These are phyloP conservation scores for Suillus alpinus DNA, from an alignment of 768 basidiomycete genomes.

Conservation along the genomic window DNA sequence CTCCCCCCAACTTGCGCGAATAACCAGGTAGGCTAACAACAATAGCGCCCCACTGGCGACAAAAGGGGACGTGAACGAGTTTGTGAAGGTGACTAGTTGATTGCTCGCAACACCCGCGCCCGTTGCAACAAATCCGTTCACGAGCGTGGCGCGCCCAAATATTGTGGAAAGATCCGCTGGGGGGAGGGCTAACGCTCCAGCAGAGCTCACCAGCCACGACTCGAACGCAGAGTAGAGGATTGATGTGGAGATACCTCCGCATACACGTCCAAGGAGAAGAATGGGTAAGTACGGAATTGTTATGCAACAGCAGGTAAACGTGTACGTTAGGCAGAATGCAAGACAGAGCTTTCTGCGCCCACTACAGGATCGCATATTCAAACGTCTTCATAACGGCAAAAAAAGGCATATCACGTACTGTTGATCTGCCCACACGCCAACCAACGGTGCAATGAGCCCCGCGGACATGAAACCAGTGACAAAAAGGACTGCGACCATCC, in stretches of 20 bases:
- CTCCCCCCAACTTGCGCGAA: slow-evolving; percentile 60
- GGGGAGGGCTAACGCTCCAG: slow-evolving; percentile 48
- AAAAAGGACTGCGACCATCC: slow-evolving; percentile 66
- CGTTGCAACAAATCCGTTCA: slow-evolving; percentile 73
- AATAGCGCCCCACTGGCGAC: slow-evolving; percentile 59
- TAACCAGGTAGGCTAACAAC: slow-evolving; percentile 52
- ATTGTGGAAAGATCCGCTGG: slow-evolving; percentile 62
- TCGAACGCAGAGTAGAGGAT: slow-evolving; percentile 78
- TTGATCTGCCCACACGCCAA: slow-evolving; percentile 78
- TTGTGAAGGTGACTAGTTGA: slow-evolving; percentile 51
- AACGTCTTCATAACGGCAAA: background rate
- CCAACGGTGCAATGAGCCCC: slow-evolving; percentile 63
- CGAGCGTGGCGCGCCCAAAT: slow-evolving; percentile 69
- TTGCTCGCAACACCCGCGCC: slow-evolving; percentile 66
- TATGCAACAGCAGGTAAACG: slow-evolving; percentile 57
- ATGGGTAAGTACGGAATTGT: slow-evolving; percentile 55
- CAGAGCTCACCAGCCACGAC: slow-evolving; percentile 71
- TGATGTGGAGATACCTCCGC: slow-evolving; percentile 71
- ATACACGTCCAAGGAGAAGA: slow-evolving; percentile 59
- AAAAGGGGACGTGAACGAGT: slow-evolving; percentile 62
- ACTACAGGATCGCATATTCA: slow-evolving; percentile 30
- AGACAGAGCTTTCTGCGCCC: slow-evolving; percentile 68
- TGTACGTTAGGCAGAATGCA: slow-evolving; percentile 69
- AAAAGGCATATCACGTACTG: slow-evolving; percentile 42
- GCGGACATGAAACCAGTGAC: slow-evolving; percentile 77